A percentile compares a stretch with the other conserved stretches of the same genome.
These are phyloP conservation scores for Tulasnella sp. DNA, from an alignment of 768 basidiomycete genomes.

Conservation along the genomic window DNA sequence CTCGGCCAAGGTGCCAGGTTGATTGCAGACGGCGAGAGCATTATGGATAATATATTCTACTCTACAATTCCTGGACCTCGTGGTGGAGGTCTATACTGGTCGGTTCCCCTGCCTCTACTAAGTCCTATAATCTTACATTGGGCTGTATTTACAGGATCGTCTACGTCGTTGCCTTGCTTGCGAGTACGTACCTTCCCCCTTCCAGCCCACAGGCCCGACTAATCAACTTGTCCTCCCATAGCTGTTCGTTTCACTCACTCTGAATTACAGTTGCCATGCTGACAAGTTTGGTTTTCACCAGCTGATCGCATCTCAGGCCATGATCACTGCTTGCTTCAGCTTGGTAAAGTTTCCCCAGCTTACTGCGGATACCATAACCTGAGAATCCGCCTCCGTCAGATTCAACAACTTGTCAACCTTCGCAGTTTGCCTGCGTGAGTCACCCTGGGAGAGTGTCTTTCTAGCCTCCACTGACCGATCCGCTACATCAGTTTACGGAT, in stretches of 20 bases:
- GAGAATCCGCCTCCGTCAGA: slow-evolving; percentile 22
- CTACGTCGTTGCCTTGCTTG: slow-evolving; percentile 50
- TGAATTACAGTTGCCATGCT: not conserved
- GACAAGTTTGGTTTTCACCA: slow-evolving; percentile 20
- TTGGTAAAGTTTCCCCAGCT: slow-evolving; percentile 15
- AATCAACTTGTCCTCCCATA: not conserved
- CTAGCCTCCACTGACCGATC: not conserved
- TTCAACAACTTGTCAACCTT: slow-evolving; percentile 54
- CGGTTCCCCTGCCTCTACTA: slow-evolving; percentile 1
- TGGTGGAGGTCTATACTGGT: slow-evolving; percentile 50
- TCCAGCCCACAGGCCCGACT: not conserved
- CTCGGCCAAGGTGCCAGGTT: slow-evolving; percentile 59
- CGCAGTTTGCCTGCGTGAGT: slow-evolving; percentile 41
- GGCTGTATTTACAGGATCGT: slow-evolving; percentile 34
- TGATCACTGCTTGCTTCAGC: slow-evolving; percentile 52
- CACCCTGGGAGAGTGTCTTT: not conserved
- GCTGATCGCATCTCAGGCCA: slow-evolving; percentile 52
- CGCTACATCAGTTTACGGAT: slow-evolving; percentile 32
- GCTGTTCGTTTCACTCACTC: not conserved
- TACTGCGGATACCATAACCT: slow-evolving; percentile 11
- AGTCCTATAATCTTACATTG: not conserved
- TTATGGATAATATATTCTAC: slow-evolving; percentile 50
- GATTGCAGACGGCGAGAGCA: slow-evolving; percentile 37
- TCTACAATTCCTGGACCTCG: slow-evolving; percentile 45
- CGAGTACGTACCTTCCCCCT: slow-evolving; percentile 34